Base-by-base conservation (phyloP, 2,329 filamentous ascomycete species). In the Reticulascus tulasneorum region DNA sequence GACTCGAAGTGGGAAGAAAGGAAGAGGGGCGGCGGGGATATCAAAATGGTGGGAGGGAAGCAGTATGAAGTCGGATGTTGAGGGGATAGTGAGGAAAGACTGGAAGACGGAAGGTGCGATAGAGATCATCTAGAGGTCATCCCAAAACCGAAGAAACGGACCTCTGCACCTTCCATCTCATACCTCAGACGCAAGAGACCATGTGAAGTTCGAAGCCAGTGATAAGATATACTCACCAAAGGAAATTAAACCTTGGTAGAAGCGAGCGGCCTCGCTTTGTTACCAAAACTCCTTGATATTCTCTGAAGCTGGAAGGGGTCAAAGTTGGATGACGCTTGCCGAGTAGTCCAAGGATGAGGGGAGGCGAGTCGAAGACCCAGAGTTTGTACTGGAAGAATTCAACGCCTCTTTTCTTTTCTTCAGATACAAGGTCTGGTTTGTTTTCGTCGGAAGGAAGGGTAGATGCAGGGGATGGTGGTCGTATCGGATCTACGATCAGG, bases 331-430 rank as follows among this genome's bases (percentile, higher is more conserved):
- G n/a, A n/a, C 23, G 15, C 7, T 39, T 23, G 22, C 28, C 26
- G 12, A 31, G 30, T 9, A 5, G 9, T 3, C 32, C 29, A 3
- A 42, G 30, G 8, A 29, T 24, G 11, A 41, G 21, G 3, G 30
- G 29, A 12, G 29, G 23, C 8, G 29, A 23, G 23, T 38, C 23
- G 19, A 44, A 38, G 3, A 41, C 34, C 38, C 30, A 44, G 15
- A 38, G 34, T 21, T 37, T 24, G 9, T 42, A 38, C 10, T 31
- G 29, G 11, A 27, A 24, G 18, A 35, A 16, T 6, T 33, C 24
- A 17, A 10, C 18, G 29, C 21, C 9, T 9, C 8, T 28, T 12
- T 7, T 6, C 15, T 3, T 4, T 15, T 11, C 9, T 21, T 12
- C 5, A 16, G 15, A 10, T 6, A 23, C 11, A 12, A 27, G 13